Percentiles rank a stretch among this genome's conserved stretches.
These are phyloP conservation scores for Entomortierella chlamydospora DNA, from an alignment of 192 early-diverging fungal genomes.

Conservation along the genomic window DNA sequence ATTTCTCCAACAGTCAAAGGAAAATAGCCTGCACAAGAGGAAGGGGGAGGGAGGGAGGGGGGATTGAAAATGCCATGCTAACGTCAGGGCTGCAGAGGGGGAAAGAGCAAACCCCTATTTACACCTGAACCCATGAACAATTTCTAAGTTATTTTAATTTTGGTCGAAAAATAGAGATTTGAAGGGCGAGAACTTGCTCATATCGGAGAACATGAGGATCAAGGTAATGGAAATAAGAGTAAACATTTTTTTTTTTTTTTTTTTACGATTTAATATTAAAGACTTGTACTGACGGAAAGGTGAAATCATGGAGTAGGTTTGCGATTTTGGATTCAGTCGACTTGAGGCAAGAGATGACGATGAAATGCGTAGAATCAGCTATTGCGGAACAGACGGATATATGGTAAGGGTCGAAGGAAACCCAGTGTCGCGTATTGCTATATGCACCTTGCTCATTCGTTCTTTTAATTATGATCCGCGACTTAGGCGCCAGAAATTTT, in stretches of 20 bases:
- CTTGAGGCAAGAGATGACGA: conserved; percentile 36
- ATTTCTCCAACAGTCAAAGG: neutral
- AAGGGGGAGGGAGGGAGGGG: neutral
- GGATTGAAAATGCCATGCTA: neutral
- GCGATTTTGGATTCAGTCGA: conserved; percentile 54
- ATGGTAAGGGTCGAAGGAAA: conserved; percentile 19
- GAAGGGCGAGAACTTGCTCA: conserved; percentile 49
- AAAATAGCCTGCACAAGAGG: too few species aligned
- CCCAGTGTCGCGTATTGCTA: neutral
- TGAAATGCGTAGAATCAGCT: conserved; percentile 52
- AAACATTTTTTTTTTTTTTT: too few species aligned
- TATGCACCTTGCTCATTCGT: neutral
- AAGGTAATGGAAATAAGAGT: conserved; percentile 26
- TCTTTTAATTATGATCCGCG: neutral
- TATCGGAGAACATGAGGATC: conserved; percentile 52
- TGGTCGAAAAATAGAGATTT: conserved; percentile 28
- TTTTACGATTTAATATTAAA: too few species aligned
- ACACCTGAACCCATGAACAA: conserved; percentile 9
- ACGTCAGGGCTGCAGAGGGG: neutral
- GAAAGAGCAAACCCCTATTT: conserved; percentile 16
- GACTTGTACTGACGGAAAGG: neutral
- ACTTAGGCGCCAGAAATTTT: conserved; percentile 50
- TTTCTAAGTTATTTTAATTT: neutral
- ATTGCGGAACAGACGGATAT: conserved; percentile 52
- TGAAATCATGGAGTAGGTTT: conserved; percentile 19